phyloP scores from a whole-genome alignment of 75 land plant species.

The Selaginella tamariscina region DNA sequence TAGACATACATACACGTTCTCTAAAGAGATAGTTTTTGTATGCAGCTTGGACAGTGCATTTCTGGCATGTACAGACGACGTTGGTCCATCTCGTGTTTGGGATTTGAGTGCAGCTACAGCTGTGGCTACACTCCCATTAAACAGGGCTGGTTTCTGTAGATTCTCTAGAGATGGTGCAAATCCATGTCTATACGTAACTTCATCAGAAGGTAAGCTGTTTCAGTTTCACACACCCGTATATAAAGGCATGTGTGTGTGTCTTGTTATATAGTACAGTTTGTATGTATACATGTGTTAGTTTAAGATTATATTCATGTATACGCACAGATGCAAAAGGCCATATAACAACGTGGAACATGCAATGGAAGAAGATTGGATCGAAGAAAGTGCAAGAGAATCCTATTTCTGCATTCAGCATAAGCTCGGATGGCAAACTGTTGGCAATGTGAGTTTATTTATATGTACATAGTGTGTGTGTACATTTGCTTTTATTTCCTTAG shows the following conservation, averaged over 20 bases:
- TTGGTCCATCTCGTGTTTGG: conserved; percentile 87
- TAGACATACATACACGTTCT: too few relatives aligned
- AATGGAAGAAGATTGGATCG: conserved; percentile 72
- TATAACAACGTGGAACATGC: conserved; percentile 63
- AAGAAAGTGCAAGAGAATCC: conserved; percentile 52
- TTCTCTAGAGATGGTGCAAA: neutral
- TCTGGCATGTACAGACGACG: conserved; percentile 68
- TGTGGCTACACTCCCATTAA: conserved; percentile 36
- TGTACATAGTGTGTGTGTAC: too few relatives aligned
- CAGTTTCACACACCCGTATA: neutral
- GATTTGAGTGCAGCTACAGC: conserved; percentile 39
- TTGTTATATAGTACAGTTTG: too few relatives aligned
- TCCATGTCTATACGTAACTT: neutral
- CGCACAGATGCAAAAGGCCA: conserved; percentile 44
- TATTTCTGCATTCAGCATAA: conserved; percentile 50
- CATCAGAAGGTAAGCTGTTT: neutral
- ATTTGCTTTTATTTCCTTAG: too few relatives aligned
- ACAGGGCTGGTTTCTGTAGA: neutral
- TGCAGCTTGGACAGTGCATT: conserved; percentile 77
- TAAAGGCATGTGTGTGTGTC: too few relatives aligned
- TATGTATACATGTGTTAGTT: neutral
- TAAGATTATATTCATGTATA: neutral
- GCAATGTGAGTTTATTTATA: conserved; percentile 50
- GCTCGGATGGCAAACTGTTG: conserved; percentile 73
- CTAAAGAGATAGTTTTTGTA: too few relatives aligned